Base-by-base conservation (phyloP, 179 eudicot species). In the Gypsophila paniculata region DNA sequence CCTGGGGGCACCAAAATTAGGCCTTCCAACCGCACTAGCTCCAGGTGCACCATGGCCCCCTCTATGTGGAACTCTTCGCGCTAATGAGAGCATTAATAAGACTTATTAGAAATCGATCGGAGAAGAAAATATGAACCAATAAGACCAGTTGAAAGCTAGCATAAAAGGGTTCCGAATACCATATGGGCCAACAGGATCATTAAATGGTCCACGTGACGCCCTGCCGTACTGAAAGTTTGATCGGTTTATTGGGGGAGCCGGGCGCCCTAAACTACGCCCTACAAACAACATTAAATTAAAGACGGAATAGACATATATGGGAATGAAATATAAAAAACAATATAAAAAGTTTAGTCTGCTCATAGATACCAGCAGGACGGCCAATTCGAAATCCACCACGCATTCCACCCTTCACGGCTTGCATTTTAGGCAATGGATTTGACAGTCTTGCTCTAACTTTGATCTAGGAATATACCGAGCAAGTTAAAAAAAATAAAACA, bases 331-430 rank as follows among this genome's bases (percentile, higher is more conserved):
- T 34, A 32, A 62, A 5, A 42, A 44, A 69, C 79, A 78, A 72
- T n/a, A n/a, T n/a, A 63, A 63, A 75, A 78, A 29, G 72, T 72
- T 62, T 71, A 29, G 55, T 39, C 21, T 46, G 70, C 65, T 38
- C 18, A 12, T 25, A 38, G 6, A 18, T 80, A 76, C 82, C 80
- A 70, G 75, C 78, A 73, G 83, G 86, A 71, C 71, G 84, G 69
- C 88, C 90, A 74, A 91, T 87, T 63, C 84, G 80, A 64, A 91
- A 89, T 54, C 97, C 97, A 61, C 97, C 97, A 60, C 85, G 77
- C 87, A 91, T 87, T 65, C 90, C 97, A 64, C 97, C 97, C 83
- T 91, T 91, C 68, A 91, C 90, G 73, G 89, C 95, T 86, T 89
- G 95, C 68, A 88, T 87, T 82, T 91, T 91, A 4, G 97, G 97